phyloP scores from a whole-genome alignment of 768 basidiomycete genomes.

The Omphalotus guepiniiformis region DNA sequence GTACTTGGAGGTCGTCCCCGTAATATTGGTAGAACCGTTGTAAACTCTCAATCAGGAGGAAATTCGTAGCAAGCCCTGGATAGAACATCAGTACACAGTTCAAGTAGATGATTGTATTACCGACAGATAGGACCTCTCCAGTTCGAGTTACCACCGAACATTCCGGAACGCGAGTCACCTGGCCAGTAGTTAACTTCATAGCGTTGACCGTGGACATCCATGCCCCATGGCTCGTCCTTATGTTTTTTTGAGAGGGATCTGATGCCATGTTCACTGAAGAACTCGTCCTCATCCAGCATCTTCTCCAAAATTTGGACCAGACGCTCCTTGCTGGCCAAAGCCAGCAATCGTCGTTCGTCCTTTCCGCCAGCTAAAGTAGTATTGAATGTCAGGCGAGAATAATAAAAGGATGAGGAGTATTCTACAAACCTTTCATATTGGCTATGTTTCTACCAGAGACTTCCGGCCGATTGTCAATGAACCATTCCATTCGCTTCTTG shows the following conservation, averaged over 20 bases:
- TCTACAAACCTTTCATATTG: constrained; percentile 78
- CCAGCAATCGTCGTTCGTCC: constrained; percentile 84
- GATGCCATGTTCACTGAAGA: constrained; percentile 92
- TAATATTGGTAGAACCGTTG: constrained; percentile 99
- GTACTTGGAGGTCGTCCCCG: constrained; percentile 78
- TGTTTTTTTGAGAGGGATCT: constrained; percentile 94
- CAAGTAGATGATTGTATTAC: neutral
- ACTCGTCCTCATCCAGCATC: constrained; percentile 97
- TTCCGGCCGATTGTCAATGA: constrained; percentile 87
- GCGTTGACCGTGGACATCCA: constrained; percentile 87
- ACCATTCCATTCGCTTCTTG: constrained; percentile 99
- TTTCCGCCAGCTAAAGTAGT: constrained; percentile 50
- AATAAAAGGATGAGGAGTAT: neutral
- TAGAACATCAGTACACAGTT: neutral
- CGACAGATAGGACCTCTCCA: constrained; percentile 91
- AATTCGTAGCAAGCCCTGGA: constrained; percentile 92
- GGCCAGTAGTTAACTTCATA: constrained; percentile 98
- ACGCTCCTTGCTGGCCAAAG: constrained; percentile 88
- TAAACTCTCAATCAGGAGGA: constrained; percentile 91
- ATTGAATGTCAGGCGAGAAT: neutral
- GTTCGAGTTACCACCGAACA: constrained; percentile 99
- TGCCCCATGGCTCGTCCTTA: constrained; percentile 90
- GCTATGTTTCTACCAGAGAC: constrained; percentile 92
- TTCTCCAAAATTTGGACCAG: constrained; percentile 85
- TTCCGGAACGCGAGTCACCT: constrained; percentile 92